These are phyloP conservation scores for Mortierella sp. DNA, from an alignment of 371 early-diverging fungal species.

Conservation along the genomic window DNA sequence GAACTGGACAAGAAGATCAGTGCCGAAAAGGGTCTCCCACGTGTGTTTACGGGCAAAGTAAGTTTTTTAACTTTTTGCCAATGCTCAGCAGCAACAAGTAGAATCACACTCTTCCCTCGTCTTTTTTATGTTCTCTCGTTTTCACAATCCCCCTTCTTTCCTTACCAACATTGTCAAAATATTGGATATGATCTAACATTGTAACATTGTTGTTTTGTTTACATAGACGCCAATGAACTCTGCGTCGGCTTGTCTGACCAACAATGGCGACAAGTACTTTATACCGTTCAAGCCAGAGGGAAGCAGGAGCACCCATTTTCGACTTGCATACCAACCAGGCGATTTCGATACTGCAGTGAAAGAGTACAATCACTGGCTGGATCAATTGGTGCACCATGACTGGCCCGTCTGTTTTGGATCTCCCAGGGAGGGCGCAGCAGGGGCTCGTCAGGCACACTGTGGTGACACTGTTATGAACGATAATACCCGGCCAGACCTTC, in stretches of 20 bases:
- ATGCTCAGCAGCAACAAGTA: too few relatives aligned
- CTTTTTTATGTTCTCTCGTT: too few relatives aligned
- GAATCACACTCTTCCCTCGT: too few relatives aligned
- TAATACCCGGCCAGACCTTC: too few relatives aligned
- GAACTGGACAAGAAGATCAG: slow-evolving; percentile 79
- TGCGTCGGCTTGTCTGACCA: slow-evolving; percentile 81
- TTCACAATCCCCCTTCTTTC: too few relatives aligned
- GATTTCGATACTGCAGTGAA: slow-evolving; percentile 74
- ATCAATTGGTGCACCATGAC: slow-evolving; percentile 70
- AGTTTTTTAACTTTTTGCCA: slow-evolving; percentile 6
- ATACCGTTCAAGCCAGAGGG: slow-evolving; percentile 76
- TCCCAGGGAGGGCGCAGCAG: slow-evolving; percentile 34
- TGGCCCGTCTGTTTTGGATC: slow-evolving; percentile 84
- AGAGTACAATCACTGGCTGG: slow-evolving; percentile 81
- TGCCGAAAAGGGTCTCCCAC: slow-evolving; percentile 74
- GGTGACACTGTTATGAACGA: not conserved
- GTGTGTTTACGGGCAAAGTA: slow-evolving; percentile 89
- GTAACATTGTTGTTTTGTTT: too few relatives aligned
- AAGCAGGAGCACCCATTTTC: slow-evolving; percentile 75
- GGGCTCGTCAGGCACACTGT: not conserved
- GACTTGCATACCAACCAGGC: slow-evolving; percentile 79
- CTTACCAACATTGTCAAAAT: too few relatives aligned
- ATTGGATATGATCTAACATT: too few relatives aligned
- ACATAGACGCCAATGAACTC: slow-evolving; percentile 84
- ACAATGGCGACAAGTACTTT: slow-evolving; percentile 85